Conservation (phyloP, 495 filamentous ascomycete species). For the Aspergillus sclerotiicarbonarius region DNA sequence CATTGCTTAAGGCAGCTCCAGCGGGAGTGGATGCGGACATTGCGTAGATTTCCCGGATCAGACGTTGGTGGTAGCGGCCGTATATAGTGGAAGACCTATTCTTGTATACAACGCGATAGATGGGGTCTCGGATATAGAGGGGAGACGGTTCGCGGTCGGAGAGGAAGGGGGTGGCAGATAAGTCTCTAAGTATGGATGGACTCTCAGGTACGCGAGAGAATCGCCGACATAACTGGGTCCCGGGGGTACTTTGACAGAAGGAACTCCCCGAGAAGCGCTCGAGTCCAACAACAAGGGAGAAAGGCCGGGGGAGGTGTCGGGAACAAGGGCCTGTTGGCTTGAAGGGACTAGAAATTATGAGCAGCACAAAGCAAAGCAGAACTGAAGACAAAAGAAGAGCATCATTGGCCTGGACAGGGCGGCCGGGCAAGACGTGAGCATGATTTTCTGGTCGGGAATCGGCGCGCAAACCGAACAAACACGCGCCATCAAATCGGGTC, state of each 20-base stretch:
- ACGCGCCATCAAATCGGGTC: background rate
- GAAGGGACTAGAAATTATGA: background rate
- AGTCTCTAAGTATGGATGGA: background rate
- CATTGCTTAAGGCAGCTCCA: constrained; percentile 4
- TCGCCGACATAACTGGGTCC: constrained; percentile 1
- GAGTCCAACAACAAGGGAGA: background rate
- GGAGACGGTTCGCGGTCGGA: background rate
- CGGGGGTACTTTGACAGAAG: background rate
- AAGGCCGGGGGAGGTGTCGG: background rate
- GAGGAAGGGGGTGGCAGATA: background rate
- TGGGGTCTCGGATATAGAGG: background rate
- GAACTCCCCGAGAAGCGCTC: background rate
- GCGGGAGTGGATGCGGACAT: constrained; percentile 17
- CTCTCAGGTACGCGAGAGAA: constrained; percentile 6
- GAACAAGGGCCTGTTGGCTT: background rate
- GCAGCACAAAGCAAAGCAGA: background rate
- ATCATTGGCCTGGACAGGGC: constrained; percentile 3
- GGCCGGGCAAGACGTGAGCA: background rate
- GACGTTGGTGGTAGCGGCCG: background rate
- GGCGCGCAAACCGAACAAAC: constrained; percentile 19
- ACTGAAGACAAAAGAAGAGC: background rate
- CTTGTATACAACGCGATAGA: background rate
- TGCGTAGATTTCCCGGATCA: background rate
- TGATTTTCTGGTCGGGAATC: constrained; percentile 9
- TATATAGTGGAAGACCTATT: background rate